Percentiles rank a stretch among this genome's conserved stretches.
These are phyloP conservation scores for Prototheca cutis DNA, from an alignment of 163 green algal genomes.

Conservation along the genomic window DNA sequence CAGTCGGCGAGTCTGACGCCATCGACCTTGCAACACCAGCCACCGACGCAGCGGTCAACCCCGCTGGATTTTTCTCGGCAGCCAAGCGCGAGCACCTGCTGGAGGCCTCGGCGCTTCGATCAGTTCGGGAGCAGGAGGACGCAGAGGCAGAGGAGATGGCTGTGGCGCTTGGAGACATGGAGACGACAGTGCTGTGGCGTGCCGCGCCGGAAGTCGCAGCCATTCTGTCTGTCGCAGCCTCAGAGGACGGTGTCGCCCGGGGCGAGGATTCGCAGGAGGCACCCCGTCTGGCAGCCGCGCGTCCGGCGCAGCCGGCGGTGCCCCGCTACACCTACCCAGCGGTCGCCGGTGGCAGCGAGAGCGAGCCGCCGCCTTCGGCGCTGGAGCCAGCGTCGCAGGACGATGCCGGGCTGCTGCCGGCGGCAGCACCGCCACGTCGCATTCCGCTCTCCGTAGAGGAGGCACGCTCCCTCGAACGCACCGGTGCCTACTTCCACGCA, in stretches of 20 bases:
- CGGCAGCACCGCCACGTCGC: background rate
- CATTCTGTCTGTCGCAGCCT: background rate
- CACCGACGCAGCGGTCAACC: too few species aligned
- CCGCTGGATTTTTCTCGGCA: conserved; percentile 13
- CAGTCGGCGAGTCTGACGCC: background rate
- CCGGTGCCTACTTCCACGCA: conserved; percentile 1
- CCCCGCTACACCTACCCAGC: too few species aligned
- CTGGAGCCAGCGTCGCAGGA: conserved; percentile 4
- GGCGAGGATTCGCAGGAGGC: conserved; percentile 8
- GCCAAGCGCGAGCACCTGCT: conserved; percentile 15
- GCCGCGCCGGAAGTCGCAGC: conserved; percentile 8
- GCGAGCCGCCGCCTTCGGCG: background rate
- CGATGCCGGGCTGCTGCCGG: too few species aligned
- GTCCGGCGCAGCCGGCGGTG: conserved; percentile 1
- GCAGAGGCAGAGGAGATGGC: conserved; percentile 10
- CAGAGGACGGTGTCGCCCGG: background rate
- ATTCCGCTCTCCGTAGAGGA: conserved; percentile 16
- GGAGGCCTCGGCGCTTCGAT: conserved; percentile 10
- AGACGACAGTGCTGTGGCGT: conserved; percentile 10
- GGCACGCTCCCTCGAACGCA: background rate
- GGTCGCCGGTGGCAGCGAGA: too few species aligned
- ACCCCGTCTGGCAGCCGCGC: background rate
- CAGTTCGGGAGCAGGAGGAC: conserved; percentile 15
- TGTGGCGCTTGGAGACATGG: conserved; percentile 13
- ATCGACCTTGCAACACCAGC: background rate